phyloP scores from a whole-genome alignment of 805 yeast genomes.

The Lipomyces yamadae region DNA sequence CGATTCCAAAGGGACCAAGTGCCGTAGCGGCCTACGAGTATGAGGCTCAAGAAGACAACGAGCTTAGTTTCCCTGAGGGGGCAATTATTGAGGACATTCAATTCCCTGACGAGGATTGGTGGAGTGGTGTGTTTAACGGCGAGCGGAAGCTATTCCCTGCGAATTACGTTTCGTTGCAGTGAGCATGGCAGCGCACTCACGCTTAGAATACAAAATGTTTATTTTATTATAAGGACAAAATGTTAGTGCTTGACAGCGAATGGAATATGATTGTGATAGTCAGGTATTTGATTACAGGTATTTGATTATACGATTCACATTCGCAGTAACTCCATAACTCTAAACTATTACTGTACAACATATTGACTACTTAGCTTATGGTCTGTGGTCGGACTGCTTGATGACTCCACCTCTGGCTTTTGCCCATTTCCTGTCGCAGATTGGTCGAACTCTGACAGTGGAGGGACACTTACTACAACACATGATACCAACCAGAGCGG shows the following conservation, averaged over 20 bases:
- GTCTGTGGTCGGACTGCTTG: not conserved
- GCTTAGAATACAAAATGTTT: not conserved
- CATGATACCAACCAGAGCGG: constrained; percentile 70
- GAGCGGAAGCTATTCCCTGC: constrained; percentile 88
- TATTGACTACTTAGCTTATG: not conserved
- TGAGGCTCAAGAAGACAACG: constrained; percentile 92
- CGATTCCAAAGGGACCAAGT: constrained; percentile 46
- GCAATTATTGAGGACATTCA: constrained; percentile 82
- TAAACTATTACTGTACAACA: not conserved
- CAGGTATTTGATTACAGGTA: not conserved
- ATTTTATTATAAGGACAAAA: not conserved
- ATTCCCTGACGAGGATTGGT: constrained; percentile 94
- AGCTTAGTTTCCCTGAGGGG: constrained; percentile 81
- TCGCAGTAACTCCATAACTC: not conserved
- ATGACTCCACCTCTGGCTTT: not conserved
- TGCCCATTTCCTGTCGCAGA: not conserved
- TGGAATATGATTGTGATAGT: not conserved
- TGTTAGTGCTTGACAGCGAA: not conserved
- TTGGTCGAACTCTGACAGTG: not conserved
- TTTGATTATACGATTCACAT: not conserved
- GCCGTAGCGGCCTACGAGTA: constrained; percentile 78
- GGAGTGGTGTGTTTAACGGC: constrained; percentile 86
- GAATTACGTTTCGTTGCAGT: constrained; percentile 64
- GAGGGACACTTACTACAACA: constrained; percentile 3
- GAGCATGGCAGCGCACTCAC: not conserved